Percentiles rank a stretch among this genome's conserved stretches.
phyloP scores from a whole-genome alignment of 2,329 filamentous ascomycete species.

The Trichoderma sp. region DNA sequence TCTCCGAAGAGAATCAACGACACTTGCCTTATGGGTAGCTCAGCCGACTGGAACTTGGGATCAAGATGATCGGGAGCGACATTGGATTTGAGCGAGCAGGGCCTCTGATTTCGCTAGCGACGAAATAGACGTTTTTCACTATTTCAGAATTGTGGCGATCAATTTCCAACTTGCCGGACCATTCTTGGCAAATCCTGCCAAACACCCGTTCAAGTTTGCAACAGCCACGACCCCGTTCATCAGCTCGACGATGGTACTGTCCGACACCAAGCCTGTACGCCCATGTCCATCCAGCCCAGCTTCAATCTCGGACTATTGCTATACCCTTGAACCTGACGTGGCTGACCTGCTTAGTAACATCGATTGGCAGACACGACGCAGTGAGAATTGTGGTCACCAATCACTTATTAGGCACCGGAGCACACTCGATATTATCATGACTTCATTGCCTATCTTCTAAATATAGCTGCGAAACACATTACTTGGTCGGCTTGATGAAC shows the following conservation, averaged over 20 bases:
- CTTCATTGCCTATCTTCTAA: slow-evolving; percentile 11
- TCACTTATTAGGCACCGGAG: slow-evolving; percentile 14
- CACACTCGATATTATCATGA: slow-evolving; percentile 7
- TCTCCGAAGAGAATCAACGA: slow-evolving; percentile 19
- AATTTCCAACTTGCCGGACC: neutral
- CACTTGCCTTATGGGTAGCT: slow-evolving; percentile 12
- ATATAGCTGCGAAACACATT: slow-evolving; percentile 16
- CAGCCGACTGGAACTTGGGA: slow-evolving; percentile 3
- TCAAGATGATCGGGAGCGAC: slow-evolving; percentile 16
- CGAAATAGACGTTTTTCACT: slow-evolving; percentile 4
- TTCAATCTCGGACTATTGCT: slow-evolving; percentile 11
- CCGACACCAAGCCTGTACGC: slow-evolving; percentile 16
- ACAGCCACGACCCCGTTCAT: neutral
- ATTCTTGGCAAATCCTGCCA: slow-evolving; percentile 1
- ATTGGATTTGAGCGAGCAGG: slow-evolving; percentile 8
- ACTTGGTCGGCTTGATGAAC: neutral
- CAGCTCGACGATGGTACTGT: slow-evolving; percentile 22
- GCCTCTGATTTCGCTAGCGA: neutral
- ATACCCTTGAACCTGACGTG: slow-evolving; percentile 22
- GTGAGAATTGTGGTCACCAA: slow-evolving; percentile 19
- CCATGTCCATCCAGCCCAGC: slow-evolving; percentile 1
- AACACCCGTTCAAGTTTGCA: slow-evolving; percentile 3
- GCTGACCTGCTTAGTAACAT: slow-evolving; percentile 1
- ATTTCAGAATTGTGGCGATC: slow-evolving; percentile 7
- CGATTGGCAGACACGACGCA: slow-evolving; percentile 17